These are phyloP conservation scores for Fusarium irregulare DNA, from an alignment of 2,329 filamentous ascomycete genomes.

Conservation along the genomic window DNA sequence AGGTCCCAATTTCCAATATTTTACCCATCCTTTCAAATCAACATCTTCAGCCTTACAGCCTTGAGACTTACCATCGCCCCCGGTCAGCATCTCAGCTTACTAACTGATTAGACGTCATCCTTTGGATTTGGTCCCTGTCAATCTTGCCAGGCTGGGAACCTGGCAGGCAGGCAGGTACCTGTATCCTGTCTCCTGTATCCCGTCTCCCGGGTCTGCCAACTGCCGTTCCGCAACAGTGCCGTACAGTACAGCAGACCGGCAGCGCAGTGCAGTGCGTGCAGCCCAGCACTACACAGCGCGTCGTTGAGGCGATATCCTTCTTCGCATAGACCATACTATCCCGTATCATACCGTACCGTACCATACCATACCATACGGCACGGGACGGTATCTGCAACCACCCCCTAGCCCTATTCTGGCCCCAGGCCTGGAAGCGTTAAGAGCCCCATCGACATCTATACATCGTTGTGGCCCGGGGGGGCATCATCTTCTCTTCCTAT, in stretches of 20 bases:
- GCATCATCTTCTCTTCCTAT: conserved; percentile 29
- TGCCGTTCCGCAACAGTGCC: conserved; percentile 9
- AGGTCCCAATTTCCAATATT: conserved; percentile 29
- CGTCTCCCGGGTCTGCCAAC: conserved; percentile 29
- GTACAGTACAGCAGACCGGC: not conserved
- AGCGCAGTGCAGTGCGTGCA: not conserved
- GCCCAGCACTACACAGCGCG: conserved; percentile 4
- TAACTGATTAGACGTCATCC: conserved; percentile 41
- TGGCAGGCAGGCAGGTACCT: conserved; percentile 31
- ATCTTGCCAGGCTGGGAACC: conserved; percentile 24
- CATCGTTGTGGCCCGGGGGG: conserved; percentile 25
- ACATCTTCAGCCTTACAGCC: conserved; percentile 26
- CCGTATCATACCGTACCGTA: not conserved
- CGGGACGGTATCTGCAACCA: conserved; percentile 27
- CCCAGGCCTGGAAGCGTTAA: conserved; percentile 21
- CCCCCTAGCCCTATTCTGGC: conserved; percentile 31
- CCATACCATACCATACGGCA: conserved; percentile 1
- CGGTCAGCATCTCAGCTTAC: conserved; percentile 40
- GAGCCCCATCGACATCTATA: conserved; percentile 34
- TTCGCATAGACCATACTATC: not conserved
- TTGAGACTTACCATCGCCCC: conserved; percentile 7
- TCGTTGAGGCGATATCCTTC: not conserved
- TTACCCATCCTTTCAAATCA: conserved; percentile 37
- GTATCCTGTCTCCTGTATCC: not conserved
- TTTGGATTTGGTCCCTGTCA: conserved; percentile 32